A percentile compares a stretch with the other conserved stretches of the same genome.
Conservation (phyloP, 305 asterid genomes). For the Rubia peregrina region DNA sequence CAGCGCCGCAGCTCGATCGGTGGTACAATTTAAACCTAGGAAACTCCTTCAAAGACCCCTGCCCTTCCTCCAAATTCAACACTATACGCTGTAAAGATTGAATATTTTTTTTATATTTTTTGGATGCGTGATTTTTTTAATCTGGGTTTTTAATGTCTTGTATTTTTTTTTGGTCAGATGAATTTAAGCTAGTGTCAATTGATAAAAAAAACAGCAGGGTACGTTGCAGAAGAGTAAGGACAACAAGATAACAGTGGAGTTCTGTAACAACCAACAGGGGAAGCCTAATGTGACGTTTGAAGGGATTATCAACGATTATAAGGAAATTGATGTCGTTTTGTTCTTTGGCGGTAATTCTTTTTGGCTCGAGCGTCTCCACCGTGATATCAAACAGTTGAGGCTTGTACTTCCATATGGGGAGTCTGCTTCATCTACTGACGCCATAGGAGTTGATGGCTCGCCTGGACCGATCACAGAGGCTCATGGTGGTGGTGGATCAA, state of each 20-base stretch:
- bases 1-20: constrained; percentile 73
- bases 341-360: constrained; percentile 76
- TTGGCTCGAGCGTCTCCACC: constrained; percentile 76
- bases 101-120: background rate
- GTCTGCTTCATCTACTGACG: constrained; percentile 33
- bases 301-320: constrained; percentile 84
- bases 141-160: constrained; percentile 11
- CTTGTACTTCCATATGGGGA: constrained; percentile 70
- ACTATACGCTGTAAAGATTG: constrained; percentile 65
- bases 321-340: constrained; percentile 82
- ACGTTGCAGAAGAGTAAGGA: constrained; percentile 79
- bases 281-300: constrained; percentile 78
- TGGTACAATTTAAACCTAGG: constrained; percentile 86
- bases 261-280: constrained; percentile 74
- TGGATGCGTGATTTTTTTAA: background rate
- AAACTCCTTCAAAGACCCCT: constrained; percentile 67
- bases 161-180: constrained; percentile 41
- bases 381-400: constrained; percentile 77
- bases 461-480: too few species aligned
- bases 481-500: constrained; percentile 15
- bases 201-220: constrained; percentile 85
- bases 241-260: constrained; percentile 74
- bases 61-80: constrained; percentile 86
- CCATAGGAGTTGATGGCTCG: constrained; percentile 33
- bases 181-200: constrained; percentile 90